phyloP scores from a whole-genome alignment of 2,329 filamentous ascomycete species.

The Ascochyta pisi region DNA sequence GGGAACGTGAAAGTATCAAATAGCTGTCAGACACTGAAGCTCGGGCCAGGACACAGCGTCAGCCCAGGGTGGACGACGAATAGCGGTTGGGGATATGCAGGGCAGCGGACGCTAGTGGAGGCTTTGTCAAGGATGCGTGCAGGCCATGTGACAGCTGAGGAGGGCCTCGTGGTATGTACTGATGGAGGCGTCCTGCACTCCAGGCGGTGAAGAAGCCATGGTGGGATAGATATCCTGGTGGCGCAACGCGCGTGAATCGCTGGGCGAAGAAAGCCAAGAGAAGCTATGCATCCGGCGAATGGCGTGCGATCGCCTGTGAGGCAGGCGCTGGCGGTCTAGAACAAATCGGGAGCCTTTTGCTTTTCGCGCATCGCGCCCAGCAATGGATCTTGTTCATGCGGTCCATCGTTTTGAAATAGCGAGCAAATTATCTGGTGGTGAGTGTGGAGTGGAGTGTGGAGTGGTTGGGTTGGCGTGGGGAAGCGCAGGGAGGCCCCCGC shows the following conservation, averaged over 20 bases:
- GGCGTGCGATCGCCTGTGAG: not conserved
- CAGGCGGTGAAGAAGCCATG: conserved; percentile 13
- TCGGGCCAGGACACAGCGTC: conserved; percentile 9
- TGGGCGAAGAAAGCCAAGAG: conserved; percentile 16
- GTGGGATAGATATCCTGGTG: conserved; percentile 15
- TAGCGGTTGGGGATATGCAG: conserved; percentile 17
- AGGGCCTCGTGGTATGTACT: conserved; percentile 12
- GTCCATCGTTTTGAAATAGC: not conserved
- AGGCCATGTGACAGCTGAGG: conserved; percentile 17
- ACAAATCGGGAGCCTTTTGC: not conserved
- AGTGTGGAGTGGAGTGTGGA: conserved; percentile 8
- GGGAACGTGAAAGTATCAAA: conserved; percentile 12
- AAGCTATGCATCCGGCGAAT: conserved; percentile 14
- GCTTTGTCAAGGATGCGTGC: conserved; percentile 13
- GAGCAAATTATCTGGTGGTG: conserved; percentile 2
- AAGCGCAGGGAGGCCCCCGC: not conserved
- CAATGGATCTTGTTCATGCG: conserved; percentile 1
- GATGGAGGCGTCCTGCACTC: conserved; percentile 4
- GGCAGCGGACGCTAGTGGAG: conserved; percentile 15
- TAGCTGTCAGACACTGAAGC: conserved; percentile 9
- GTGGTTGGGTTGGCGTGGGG: not conserved
- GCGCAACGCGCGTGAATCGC: conserved; percentile 18
- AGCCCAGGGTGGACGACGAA: conserved; percentile 16
- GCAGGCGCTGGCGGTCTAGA: conserved; percentile 7
- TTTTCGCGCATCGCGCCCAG: conserved; percentile 8